Conservation (phyloP, 2,329 filamentous ascomycete genomes). For the Didymella exigua region DNA sequence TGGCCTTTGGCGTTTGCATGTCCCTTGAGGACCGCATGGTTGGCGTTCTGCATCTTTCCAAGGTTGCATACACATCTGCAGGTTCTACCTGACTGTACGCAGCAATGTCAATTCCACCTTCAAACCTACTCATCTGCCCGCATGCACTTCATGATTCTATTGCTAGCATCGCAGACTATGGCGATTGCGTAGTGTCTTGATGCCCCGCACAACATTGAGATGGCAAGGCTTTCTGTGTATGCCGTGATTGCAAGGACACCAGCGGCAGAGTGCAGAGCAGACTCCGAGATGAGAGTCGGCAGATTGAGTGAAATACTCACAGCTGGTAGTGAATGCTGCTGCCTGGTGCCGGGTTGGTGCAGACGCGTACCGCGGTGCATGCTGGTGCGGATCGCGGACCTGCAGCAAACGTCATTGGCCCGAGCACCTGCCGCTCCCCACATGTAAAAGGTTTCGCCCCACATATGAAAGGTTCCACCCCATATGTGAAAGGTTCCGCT, state of each 20-base stretch:
- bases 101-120: not conserved
- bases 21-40: not conserved
- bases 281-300: no score
- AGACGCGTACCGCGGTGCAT: not conserved
- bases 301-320: no score
- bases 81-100: no score
- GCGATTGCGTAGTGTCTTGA: no score
- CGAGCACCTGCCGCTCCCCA: not conserved
- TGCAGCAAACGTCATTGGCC: constrained; percentile 7
- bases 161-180: no score
- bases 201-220: no score
- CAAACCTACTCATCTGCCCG: no score
- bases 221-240: no score
- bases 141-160: no score
- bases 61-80: not conserved
- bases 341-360: not conserved
- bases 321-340: not conserved
- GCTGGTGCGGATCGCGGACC: not conserved
- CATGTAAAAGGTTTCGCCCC: not conserved
- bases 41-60: constrained; percentile 4
- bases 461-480: constrained; percentile 1
- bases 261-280: no score
- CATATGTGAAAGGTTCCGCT: no score
- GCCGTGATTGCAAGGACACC: no score
- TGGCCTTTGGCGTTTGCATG: not conserved